Evolutionary conservation across 345 rosid genomes (phyloP), one percentile per base, ranked within the genome.

Genomic region (Passiflora organensis): DNA sequence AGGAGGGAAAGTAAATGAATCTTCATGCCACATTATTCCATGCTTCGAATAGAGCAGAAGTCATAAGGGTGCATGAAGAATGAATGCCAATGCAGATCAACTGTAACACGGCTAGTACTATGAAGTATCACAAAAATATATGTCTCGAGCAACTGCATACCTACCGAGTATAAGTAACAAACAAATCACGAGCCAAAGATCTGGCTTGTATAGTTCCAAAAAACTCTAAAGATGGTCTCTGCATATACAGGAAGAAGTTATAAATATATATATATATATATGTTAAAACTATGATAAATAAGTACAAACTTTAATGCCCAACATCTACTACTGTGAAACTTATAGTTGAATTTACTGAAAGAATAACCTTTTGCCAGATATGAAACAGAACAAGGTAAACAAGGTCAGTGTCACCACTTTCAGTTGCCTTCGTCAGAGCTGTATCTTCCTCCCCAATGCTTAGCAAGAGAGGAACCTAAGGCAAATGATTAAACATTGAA

Each of bases 401-500:
- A 68, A 89, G 87, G 73, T 93, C 99, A 37, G 96, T 72, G 66
- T 93, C 99, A 53, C 99, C 94, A 58, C 99, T 89, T 78, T 93
- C 96, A 37, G 80, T 89, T 67, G 99, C 90, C 83, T 89, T 93
- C 37, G 67, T 72, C 73, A 93, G 75, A 47, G 96, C 99, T 11
- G 84, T 81, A 71, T 93, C 99, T 76, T 93, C 95, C 62, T 93
- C 96, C 44, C 94, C 94, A 53, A 93, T 93, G 80, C 94, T 93
- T 75, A 93, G 65, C 70, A 93, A 61, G 46, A 93, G 84, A 43
- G 99, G 99, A 72, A 93, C 94, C 97, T 91, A 73, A 53, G 66
- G 37, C 17, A 45, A 57, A 67, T 53, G 38, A 37, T 56, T 37
- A 18, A 3, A 53, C 17, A 38, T 20, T 38, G 17, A 37, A 23